Evolutionary conservation across 2,329 filamentous ascomycete genomes (phyloP), one percentile per base, ranked within the genome.

Genomic region (Tolypocladium album): DNA sequence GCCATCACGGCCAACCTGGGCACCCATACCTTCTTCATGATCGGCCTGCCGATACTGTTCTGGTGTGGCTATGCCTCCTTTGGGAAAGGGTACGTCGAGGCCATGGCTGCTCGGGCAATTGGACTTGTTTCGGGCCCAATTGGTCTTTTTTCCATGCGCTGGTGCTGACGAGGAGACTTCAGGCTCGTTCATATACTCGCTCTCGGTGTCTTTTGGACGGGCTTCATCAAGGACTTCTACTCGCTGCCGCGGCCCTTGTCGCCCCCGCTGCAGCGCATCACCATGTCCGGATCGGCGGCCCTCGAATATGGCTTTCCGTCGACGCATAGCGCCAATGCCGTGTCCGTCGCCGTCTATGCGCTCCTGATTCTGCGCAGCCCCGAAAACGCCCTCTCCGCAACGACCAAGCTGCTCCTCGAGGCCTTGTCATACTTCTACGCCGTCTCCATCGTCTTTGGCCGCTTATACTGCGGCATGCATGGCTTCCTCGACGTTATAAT

Each of bases 21-120:
- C 65, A 99, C 94, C 0, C 94, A 99, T 75, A 99, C 94, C 0
- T 97, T 97, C 78, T 99, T 97, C 80, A 97, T 97, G 92, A 83
- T 96, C 66, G 88, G 91, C 61, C 78, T 99, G 69, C 94, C 94
- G 7, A 90, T 97, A 65, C 83, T 96, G 67, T 97, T 97, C 78
- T 99, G 94, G 94, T 96, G 91, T 69, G 93, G 93, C 59, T 89
- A 92, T 75, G 87, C 88, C 52, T 86, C 83, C 64, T 83, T 96
- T 65, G 94, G 91, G 59, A 88, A 94, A 78, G 92, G 88, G 90
- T 95, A 86, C 67, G 87, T 80, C 59, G 58, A 42, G 17, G 27
- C 20, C 31, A 43, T 36, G n/a, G n/a, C n/a, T 53, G 27, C 27
- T 17, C 50, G 27, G 27, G 50, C 50, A 31, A 34, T 52, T 52